Evolutionary conservation across 106 monocot species (phyloP), one percentile per base, ranked within the genome.

Genomic region (Hemerocallis citrina): DNA sequence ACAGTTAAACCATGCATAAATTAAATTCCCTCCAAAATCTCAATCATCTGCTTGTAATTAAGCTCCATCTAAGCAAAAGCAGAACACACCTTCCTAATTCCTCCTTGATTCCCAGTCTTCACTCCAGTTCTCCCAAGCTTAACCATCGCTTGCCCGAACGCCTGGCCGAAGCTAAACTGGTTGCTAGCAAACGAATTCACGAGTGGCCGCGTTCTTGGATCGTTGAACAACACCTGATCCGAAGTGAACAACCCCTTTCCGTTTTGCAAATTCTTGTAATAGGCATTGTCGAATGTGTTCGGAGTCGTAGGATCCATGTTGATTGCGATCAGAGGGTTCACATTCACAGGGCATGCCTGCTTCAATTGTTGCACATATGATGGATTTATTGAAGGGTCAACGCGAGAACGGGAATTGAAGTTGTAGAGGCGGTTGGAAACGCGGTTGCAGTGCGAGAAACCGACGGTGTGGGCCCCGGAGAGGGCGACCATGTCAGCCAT

Each of bases 91-190:
- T 63, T 35, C 17, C 76, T 57, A 38, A 76, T 54, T 59, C 65
- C 65, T 2, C 76, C 76, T 8, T 65, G 59, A 3, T 35, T 57
- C 5, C 76, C 70, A 0, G 65, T 70, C 70, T 76, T 76, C 70
- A 76, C 76, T 10, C 76, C 76, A 6, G 44, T 52, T 59, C 76
- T 49, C 56, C 76, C 76, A 24, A 70, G 59, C 59, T 58, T 76
- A 12, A 76, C 29, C 76, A 76, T 76, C 15, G 76, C 76, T 47
- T 46, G 31, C 8, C 31, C 42, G 37, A 76, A 76, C 11, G 76
- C 76, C 17, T 27, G 34, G 3, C 13, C 10, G 47, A 68, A 76
- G 34, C 44, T 44, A 13, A 0, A 9, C 37, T 7, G 51, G 39
- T 38, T 48, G 57, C 5, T 10, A 13, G 70, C 65, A 49, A 76